Conservation (phyloP, 2,329 filamentous ascomycete genomes). For the Purpureocillium lavendulum region DNA sequence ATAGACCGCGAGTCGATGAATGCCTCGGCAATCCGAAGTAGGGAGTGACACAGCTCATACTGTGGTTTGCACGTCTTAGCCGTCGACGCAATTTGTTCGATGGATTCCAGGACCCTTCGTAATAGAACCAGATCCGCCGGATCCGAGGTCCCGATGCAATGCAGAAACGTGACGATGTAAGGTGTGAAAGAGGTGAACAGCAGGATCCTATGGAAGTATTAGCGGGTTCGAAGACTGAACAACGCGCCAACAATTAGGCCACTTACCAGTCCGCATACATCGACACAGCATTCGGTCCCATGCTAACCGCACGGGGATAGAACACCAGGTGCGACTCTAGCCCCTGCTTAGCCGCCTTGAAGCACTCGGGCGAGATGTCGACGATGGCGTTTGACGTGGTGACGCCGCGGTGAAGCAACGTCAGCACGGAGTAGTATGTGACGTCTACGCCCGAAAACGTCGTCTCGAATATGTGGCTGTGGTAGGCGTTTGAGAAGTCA, state of each 20-base stretch:
- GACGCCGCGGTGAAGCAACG: slow-evolving; percentile 9
- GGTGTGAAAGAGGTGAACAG: slow-evolving; percentile 14
- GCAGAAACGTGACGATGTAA: slow-evolving; percentile 12
- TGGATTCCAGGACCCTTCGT: background rate
- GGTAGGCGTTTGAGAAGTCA: slow-evolving; percentile 7
- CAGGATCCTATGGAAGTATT: slow-evolving; percentile 11
- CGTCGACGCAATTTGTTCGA: background rate
- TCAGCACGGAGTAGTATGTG: slow-evolving; percentile 12
- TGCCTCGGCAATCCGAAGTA: background rate
- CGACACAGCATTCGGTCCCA: slow-evolving; percentile 7
- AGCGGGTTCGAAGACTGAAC: too few relatives aligned
- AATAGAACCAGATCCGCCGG: slow-evolving; percentile 5
- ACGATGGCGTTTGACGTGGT: slow-evolving; percentile 6
- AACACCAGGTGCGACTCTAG: slow-evolving; percentile 8
- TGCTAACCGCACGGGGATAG: slow-evolving; percentile 6
- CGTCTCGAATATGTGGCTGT: slow-evolving; percentile 7
- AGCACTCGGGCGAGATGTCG: slow-evolving; percentile 10
- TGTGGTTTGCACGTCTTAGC: background rate
- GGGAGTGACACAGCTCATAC: background rate
- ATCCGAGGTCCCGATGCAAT: slow-evolving; percentile 9
- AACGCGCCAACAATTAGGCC: too few relatives aligned
- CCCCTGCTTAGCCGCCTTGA: slow-evolving; percentile 9
- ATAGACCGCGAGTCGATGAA: background rate
- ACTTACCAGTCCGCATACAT: slow-evolving; percentile 12
- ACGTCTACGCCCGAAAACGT: slow-evolving; percentile 10